Conservation (phyloP, 768 basidiomycete species). For the Mycena latifolia region DNA sequence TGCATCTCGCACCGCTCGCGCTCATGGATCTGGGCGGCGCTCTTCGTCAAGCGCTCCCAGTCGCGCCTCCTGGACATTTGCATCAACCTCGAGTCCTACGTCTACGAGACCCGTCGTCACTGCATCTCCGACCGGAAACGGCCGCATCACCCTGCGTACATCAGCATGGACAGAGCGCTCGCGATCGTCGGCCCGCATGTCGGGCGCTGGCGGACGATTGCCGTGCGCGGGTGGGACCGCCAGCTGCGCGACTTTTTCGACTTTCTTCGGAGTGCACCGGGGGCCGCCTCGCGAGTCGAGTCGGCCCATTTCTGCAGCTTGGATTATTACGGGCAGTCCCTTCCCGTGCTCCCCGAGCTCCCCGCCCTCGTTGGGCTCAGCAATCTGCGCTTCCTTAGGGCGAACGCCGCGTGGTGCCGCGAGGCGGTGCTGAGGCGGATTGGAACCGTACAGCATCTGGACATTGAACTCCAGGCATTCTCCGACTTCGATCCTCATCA, state of each 20-base stretch:
- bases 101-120: not conserved
- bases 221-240: not conserved
- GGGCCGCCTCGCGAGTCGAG: not conserved
- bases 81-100: conserved; percentile 14
- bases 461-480: not conserved
- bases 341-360: not conserved
- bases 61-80: conserved; percentile 6
- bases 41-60: not conserved
- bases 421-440: not conserved
- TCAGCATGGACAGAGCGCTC: not conserved
- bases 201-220: conserved; percentile 11
- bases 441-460: not conserved
- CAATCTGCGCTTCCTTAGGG: not conserved
- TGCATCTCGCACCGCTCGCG: conserved; percentile 1
- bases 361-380: not conserved
- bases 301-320: not conserved
- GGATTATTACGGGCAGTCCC: no score
- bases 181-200: conserved; percentile 9
- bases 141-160: not conserved
- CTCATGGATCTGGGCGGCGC: not conserved
- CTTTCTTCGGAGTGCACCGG: not conserved
- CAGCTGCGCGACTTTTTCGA: conserved; percentile 1
- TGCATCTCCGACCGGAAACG: no score
- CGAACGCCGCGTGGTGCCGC: not conserved
- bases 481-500: not conserved